Base-by-base conservation (phyloP, 2,329 filamentous ascomycete species). In the Xylaria multiplex region DNA sequence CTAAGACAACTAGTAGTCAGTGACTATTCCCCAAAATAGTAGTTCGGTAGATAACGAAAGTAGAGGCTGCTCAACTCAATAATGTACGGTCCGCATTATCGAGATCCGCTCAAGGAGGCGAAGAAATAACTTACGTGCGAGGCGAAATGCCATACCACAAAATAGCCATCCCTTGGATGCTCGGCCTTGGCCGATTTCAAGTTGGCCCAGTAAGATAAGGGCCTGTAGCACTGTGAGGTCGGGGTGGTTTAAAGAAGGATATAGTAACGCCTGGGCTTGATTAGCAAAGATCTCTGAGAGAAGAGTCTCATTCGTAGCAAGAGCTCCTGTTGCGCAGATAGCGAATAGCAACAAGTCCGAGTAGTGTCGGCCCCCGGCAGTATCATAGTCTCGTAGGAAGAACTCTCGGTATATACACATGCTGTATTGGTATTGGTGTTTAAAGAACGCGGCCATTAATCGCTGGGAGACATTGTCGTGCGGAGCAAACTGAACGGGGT, bases 351-450 rank as follows among this genome's bases (percentile, higher is more conserved):
- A 76, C 13, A 82, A 72, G 59, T 85, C 82, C 0, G 83, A 85
- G 67, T 84, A 85, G 69, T 85, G 84, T 32, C 78, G 79, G 0
- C 83, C 83, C 1, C 72, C 77, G 0, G 81, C 82, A 2, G 78
- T 75, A 67, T 83, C 81, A 59, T 84, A 85, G 68, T 85, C 83
- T 35, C 83, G 74, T 9, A 85, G 71, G 64, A 85, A 85, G 65
- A 81, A 84, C 68, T 85, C 83, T 35, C 83, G 78, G 65, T 85
- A 85, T 1, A 85, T 75, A 62, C 81, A 79, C 81, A 85, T 83
- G 69, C 82, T 78, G 66, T 83, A 84, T 42, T 81, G 79, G 57
- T 85, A 85, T 24, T 83, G 79, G 43, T 81, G 74, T 59, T 80
- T 78, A 72, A 85, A 85, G 68, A 84, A 85, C 3, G 75, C 76